Conservation (phyloP, 495 filamentous ascomycete species). For the Talaromyces stipitatus region DNA sequence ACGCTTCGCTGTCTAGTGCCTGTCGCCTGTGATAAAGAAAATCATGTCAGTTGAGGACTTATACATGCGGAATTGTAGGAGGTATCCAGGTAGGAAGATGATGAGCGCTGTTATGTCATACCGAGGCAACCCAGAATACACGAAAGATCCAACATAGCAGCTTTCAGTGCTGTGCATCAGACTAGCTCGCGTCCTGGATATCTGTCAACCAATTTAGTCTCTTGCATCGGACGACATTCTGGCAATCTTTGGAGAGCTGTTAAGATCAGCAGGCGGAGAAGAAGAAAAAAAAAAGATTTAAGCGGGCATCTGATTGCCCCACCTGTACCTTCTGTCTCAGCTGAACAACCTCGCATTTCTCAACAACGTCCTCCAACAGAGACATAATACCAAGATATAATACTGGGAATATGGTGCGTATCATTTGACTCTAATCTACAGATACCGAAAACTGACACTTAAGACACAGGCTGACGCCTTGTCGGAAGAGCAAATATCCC, state of each 20-base stretch:
- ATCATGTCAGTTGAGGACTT: too few relatives aligned
- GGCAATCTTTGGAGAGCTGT: background rate
- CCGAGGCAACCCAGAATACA: too few relatives aligned
- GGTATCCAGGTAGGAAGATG: too few relatives aligned
- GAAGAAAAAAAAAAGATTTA: background rate
- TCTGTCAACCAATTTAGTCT: background rate
- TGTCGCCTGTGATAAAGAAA: too few relatives aligned
- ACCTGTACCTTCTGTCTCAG: background rate
- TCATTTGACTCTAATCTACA: too few relatives aligned
- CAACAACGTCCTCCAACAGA: background rate
- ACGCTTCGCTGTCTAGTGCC: too few relatives aligned
- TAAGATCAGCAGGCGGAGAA: background rate
- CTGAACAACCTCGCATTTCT: background rate
- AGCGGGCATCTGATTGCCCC: background rate
- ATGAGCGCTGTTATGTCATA: too few relatives aligned
- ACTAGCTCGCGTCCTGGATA: too few relatives aligned
- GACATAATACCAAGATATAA: background rate
- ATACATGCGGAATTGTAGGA: too few relatives aligned
- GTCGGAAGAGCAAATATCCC: slow-evolving; percentile 13
- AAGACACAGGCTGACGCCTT: background rate
- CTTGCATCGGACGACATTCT: background rate
- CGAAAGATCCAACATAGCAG: too few relatives aligned
- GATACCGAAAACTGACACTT: too few relatives aligned
- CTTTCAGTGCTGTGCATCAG: too few relatives aligned
- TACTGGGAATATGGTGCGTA: background rate